Conservation (phyloP, 2,329 filamentous ascomycete species). For the Fusarium lyarnte region DNA sequence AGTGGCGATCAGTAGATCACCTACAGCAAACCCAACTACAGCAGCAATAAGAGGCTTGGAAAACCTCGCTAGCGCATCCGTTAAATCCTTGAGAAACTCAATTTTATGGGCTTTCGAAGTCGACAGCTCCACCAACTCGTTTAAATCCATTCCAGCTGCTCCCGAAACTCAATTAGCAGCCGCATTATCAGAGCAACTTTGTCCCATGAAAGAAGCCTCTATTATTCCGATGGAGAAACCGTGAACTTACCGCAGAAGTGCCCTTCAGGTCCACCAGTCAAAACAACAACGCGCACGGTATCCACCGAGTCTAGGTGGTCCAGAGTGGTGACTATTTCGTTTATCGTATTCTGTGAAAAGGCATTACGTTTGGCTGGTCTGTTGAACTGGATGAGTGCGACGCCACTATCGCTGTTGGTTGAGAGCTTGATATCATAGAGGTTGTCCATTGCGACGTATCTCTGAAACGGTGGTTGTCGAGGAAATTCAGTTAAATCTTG, state of each 20-base stretch:
- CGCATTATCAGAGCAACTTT: not conserved
- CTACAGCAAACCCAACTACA: constrained; percentile 28
- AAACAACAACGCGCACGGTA: constrained; percentile 8
- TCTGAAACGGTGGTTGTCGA: not conserved
- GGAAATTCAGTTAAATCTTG: not conserved
- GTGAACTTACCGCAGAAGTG: constrained; percentile 26
- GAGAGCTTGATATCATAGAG: constrained; percentile 22
- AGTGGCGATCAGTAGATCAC: not conserved
- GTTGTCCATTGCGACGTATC: constrained; percentile 9
- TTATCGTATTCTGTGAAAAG: constrained; percentile 26
- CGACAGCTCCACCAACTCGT: constrained; percentile 27
- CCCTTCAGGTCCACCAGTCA: constrained; percentile 27
- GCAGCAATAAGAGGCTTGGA: constrained; percentile 29
- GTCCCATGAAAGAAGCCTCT: not conserved
- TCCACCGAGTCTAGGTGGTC: constrained; percentile 17
- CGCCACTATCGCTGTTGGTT: not conserved
- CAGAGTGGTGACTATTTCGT: constrained; percentile 17
- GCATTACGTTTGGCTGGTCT: constrained; percentile 32
- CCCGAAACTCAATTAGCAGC: not conserved
- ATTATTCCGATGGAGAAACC: not conserved
- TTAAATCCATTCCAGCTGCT: constrained; percentile 30
- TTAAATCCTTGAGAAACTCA: constrained; percentile 29
- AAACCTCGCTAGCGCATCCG: constrained; percentile 21
- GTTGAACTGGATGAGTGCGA: constrained; percentile 30
- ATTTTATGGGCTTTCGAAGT: constrained; percentile 17